phyloP scores from a whole-genome alignment of 2,329 filamentous ascomycete genomes.

The Esteya vermicola region DNA sequence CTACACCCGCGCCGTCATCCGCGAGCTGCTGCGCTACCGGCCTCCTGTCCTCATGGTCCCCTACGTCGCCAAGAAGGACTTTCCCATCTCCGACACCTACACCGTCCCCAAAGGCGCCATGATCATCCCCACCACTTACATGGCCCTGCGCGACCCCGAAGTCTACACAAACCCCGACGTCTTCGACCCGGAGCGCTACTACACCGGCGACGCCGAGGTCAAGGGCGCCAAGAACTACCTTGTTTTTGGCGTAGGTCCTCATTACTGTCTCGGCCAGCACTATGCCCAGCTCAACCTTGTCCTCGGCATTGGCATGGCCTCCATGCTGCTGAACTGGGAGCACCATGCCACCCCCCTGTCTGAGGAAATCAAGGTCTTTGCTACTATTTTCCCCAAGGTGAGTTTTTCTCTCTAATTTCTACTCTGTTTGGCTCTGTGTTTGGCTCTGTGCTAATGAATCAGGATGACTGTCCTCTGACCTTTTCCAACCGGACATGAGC shows the following conservation, averaged over 20 bases:
- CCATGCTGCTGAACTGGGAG: slow-evolving; percentile 75
- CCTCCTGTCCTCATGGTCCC: slow-evolving; percentile 96
- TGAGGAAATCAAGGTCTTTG: slow-evolving; percentile 96
- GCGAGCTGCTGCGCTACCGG: slow-evolving; percentile 82
- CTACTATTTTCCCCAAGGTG: slow-evolving; percentile 88
- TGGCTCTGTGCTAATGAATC: slow-evolving; percentile 7
- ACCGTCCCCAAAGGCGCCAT: slow-evolving; percentile 93
- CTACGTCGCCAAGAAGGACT: slow-evolving; percentile 86
- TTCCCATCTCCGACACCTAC: slow-evolving; percentile 77
- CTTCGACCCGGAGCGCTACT: slow-evolving; percentile 87
- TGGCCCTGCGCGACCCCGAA: slow-evolving; percentile 82
- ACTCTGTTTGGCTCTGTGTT: not conserved
- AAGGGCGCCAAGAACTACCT: slow-evolving; percentile 86
- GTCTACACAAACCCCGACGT: slow-evolving; percentile 80
- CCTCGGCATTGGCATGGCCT: slow-evolving; percentile 80
- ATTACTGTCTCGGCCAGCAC: slow-evolving; percentile 90
- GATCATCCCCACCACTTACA: slow-evolving; percentile 84
- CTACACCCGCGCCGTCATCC: slow-evolving; percentile 85
- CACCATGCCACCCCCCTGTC: slow-evolving; percentile 72
- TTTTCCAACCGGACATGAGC: not conserved
- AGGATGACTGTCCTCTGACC: slow-evolving; percentile 30
- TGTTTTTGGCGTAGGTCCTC: slow-evolving; percentile 88
- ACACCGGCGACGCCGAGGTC: slow-evolving; percentile 74
- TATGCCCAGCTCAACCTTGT: slow-evolving; percentile 85
- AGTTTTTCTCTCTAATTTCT: too few species aligned